Conservation (phyloP, 805 yeast species). For the Saccharomycopsis guyanensis region DNA sequence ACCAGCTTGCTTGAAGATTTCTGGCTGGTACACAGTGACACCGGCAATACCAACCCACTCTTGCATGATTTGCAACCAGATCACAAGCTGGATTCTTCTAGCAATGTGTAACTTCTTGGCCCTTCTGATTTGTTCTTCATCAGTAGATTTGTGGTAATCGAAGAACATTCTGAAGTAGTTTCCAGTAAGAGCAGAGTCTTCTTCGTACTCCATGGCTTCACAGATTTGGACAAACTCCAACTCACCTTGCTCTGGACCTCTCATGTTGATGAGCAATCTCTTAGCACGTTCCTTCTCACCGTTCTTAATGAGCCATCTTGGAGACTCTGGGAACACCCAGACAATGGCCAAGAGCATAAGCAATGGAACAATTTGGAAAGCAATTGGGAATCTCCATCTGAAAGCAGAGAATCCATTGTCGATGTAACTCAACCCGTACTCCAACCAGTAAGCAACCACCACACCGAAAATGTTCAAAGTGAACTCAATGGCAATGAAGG, state of each 20-base stretch:
- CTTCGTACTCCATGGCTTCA: slow-evolving; percentile 3
- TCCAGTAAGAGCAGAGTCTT: slow-evolving; percentile 33
- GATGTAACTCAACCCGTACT: slow-evolving; percentile 59
- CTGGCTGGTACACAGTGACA: slow-evolving; percentile 56
- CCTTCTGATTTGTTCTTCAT: slow-evolving; percentile 33
- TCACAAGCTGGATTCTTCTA: slow-evolving; percentile 39
- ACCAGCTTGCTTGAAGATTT: slow-evolving; percentile 42
- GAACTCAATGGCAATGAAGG: slow-evolving; percentile 60
- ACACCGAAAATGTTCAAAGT: slow-evolving; percentile 66
- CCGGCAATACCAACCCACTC: slow-evolving; percentile 67
- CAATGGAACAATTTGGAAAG: slow-evolving; percentile 59
- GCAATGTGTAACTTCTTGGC: slow-evolving; percentile 54
- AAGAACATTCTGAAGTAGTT: slow-evolving; percentile 44
- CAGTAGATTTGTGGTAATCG: slow-evolving; percentile 34
- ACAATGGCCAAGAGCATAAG: slow-evolving; percentile 32
- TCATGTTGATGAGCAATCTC: slow-evolving; percentile 35
- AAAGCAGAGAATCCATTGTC: slow-evolving; percentile 30
- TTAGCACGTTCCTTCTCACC: slow-evolving; percentile 46
- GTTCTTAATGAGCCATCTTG: slow-evolving; percentile 57
- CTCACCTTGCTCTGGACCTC: slow-evolving; percentile 32
- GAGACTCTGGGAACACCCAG: slow-evolving; percentile 51
- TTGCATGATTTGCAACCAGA: slow-evolving; percentile 63
- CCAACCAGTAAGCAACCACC: slow-evolving; percentile 68
- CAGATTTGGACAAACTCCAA: slow-evolving; percentile 23
- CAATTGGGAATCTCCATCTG: slow-evolving; percentile 73